These are phyloP conservation scores for Exophiala sp. DNA, from an alignment of 2,329 filamentous ascomycete species.

Conservation along the genomic window DNA sequence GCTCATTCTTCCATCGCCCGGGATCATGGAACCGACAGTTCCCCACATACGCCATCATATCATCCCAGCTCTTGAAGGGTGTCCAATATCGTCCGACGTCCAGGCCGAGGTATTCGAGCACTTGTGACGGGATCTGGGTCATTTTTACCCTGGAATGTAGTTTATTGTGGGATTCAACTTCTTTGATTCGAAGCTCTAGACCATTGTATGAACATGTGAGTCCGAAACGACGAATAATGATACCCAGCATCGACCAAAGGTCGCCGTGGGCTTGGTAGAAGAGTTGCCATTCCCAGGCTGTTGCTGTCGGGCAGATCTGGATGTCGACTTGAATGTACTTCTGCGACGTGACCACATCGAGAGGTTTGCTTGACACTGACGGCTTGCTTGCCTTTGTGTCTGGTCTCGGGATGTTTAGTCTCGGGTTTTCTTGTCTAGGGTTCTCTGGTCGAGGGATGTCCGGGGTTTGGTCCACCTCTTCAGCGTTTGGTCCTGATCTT, in stretches of 20 bases:
- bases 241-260: constrained; percentile 62
- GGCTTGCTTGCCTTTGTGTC: neutral
- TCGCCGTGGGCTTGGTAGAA: constrained; percentile 71
- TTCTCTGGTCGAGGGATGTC: too few relatives aligned
- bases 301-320: constrained; percentile 46
- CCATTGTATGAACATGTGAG: constrained; percentile 36
- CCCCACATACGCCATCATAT: constrained; percentile 12
- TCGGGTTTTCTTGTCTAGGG: too few relatives aligned
- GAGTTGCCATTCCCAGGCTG: constrained; percentile 57
- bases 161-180: constrained; percentile 31
- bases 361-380: neutral
- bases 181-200: neutral
- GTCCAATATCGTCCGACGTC: constrained; percentile 48
- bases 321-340: constrained; percentile 61
- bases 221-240: constrained; percentile 60
- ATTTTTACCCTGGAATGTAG: constrained; percentile 55
- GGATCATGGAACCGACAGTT: constrained; percentile 5
- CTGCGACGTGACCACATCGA: neutral
- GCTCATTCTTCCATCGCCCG: neutral
- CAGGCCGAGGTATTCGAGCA: constrained; percentile 53
- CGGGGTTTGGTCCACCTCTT: too few relatives aligned
- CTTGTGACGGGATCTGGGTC: constrained; percentile 52
- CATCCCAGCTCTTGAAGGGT: constrained; percentile 48
- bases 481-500: too few relatives aligned
- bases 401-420: neutral